Evolutionary conservation across 495 filamentous ascomycete genomes (phyloP).

Genomic region (Pseudomonodictys pantanalensis): DNA sequence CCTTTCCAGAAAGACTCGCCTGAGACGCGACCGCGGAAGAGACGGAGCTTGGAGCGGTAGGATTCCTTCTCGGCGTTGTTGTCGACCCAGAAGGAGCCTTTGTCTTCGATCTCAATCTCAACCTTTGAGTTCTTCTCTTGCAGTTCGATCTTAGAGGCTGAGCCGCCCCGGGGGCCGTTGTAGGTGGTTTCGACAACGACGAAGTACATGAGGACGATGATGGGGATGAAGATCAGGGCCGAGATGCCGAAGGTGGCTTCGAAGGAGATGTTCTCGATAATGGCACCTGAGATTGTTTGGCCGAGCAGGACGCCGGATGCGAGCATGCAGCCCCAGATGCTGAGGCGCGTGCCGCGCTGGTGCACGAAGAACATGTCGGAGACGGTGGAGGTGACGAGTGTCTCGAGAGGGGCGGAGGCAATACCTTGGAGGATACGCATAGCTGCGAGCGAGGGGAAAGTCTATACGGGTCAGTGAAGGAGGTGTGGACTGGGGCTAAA

Average conservation of each 20-base stretch:
- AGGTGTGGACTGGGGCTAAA: not conserved
- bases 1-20: slow-evolving; percentile 76
- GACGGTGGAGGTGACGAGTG: slow-evolving; percentile 87
- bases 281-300: slow-evolving; percentile 43
- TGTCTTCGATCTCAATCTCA: slow-evolving; percentile 21
- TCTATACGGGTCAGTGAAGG: slow-evolving; percentile 6
- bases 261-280: slow-evolving; percentile 40
- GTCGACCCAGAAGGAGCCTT: slow-evolving; percentile 17
- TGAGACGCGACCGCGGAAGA: slow-evolving; percentile 73
- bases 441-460: slow-evolving; percentile 39
- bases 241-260: slow-evolving; percentile 39
- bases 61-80: slow-evolving; percentile 20
- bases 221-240: slow-evolving; percentile 37
- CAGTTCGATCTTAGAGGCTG: too few species aligned
- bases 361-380: slow-evolving; percentile 96
- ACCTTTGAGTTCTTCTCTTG: too few species aligned
- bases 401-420: slow-evolving; percentile 85
- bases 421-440: slow-evolving; percentile 79
- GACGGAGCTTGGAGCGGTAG: slow-evolving; percentile 38
- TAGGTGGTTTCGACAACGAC: slow-evolving; percentile 41
- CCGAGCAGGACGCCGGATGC: slow-evolving; percentile 62
- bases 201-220: slow-evolving; percentile 39
- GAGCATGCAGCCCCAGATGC: slow-evolving; percentile 88
- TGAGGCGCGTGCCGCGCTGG: slow-evolving; percentile 86
- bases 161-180: slow-evolving; percentile 30